Evolutionary conservation across 176 grass and related monocot genomes (phyloP).

Genomic region (Paspalum notatum): DNA sequence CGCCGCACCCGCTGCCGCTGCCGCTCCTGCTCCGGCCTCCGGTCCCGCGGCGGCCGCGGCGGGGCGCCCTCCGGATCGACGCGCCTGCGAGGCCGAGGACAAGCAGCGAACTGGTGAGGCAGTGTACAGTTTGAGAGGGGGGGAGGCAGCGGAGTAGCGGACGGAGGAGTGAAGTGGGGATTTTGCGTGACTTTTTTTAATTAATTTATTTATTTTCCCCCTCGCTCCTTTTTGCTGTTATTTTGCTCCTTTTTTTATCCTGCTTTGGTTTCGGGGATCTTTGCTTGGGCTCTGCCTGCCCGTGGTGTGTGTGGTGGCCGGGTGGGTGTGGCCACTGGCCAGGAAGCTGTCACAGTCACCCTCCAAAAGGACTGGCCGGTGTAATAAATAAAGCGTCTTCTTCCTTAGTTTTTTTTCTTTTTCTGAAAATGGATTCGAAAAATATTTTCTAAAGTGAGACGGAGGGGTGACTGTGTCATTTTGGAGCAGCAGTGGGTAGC

Average conservation of each 20-base stretch:
- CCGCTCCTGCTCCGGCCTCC: neutral
- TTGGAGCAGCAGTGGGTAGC: neutral
- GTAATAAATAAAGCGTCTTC: neutral
- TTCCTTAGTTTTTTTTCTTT: neutral
- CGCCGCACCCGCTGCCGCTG: neutral
- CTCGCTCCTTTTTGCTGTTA: neutral
- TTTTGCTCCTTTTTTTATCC: constrained; percentile 32
- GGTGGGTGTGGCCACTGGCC: constrained; percentile 18
- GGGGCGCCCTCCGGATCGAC: constrained; percentile 45
- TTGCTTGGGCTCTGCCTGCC: constrained; percentile 33
- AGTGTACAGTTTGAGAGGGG: constrained; percentile 44
- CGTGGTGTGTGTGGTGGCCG: no score
- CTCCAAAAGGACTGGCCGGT: neutral
- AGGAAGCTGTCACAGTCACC: constrained; percentile 2
- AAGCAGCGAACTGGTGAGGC: constrained; percentile 47
- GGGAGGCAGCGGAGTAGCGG: neutral
- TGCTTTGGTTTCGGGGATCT: constrained; percentile 45
- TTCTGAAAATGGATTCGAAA: neutral
- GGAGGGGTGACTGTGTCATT: neutral
- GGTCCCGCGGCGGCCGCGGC: constrained; percentile 4
- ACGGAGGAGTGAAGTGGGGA: constrained; percentile 57
- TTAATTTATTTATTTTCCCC: neutral
- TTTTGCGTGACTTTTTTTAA: constrained; percentile 29
- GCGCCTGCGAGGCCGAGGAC: constrained; percentile 40
- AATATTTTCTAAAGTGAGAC: neutral